Conservation (phyloP, 1,139 yeast genomes). For the Magnusiomyces magnusii region DNA sequence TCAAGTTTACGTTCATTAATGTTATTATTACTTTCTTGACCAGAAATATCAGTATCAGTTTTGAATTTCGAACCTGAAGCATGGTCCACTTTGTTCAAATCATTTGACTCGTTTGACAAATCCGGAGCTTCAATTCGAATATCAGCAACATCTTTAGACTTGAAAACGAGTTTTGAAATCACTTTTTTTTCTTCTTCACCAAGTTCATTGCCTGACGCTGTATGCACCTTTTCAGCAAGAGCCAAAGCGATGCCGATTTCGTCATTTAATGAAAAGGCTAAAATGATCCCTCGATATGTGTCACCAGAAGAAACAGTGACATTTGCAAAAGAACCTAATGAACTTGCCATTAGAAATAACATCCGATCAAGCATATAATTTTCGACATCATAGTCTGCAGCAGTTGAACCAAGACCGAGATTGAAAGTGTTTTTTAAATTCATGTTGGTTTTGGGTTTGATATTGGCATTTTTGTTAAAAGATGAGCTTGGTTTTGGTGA, state of each 20-base stretch:
- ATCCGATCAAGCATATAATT: constrained; percentile 43
- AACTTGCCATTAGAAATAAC: constrained; percentile 43
- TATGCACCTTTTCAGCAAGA: constrained; percentile 41
- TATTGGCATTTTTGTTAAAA: too few relatives aligned
- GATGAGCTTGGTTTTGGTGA: background rate
- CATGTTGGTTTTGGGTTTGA: too few relatives aligned
- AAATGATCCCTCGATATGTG: constrained; percentile 51
- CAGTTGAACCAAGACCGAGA: constrained; percentile 3
- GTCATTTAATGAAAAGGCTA: constrained; percentile 38
- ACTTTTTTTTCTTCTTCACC: constrained; percentile 30
- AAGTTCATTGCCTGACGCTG: constrained; percentile 34
- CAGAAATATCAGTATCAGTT: constrained; percentile 79
- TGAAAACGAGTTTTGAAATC: constrained; percentile 44
- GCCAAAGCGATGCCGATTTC: constrained; percentile 48
- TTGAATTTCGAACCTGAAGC: constrained; percentile 40
- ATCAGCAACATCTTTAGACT: constrained; percentile 57
- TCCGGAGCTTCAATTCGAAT: constrained; percentile 45
- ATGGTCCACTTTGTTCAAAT: constrained; percentile 12
- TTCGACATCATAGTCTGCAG: constrained; percentile 12
- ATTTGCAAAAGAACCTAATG: constrained; percentile 49
- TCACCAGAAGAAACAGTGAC: constrained; percentile 60
- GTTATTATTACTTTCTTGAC: constrained; percentile 31
- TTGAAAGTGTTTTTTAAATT: too few relatives aligned
- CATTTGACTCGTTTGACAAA: constrained; percentile 27
- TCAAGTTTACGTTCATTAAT: constrained; percentile 64